phyloP scores from a whole-genome alignment of 2,329 filamentous ascomycete species.

The Penicillium sp. region DNA sequence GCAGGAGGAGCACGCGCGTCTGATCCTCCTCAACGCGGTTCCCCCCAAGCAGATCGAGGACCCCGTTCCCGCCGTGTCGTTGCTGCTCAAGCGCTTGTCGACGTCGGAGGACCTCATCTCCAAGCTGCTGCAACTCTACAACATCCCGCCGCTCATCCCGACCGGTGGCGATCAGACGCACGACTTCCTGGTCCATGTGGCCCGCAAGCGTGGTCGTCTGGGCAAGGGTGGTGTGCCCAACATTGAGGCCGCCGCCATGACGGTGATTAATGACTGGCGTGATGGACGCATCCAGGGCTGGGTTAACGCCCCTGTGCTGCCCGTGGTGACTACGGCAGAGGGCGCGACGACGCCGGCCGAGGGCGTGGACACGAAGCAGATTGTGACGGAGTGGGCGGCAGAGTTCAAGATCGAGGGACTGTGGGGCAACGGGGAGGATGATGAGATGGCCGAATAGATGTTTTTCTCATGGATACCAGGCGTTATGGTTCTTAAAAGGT shows the following conservation, averaged over 20 bases:
- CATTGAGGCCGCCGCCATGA: constrained; percentile 74
- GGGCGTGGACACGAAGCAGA: constrained; percentile 63
- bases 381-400: constrained; percentile 84
- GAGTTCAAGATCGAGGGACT: constrained; percentile 93
- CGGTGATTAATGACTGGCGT: constrained; percentile 88
- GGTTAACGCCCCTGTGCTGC: constrained; percentile 65
- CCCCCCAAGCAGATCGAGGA: constrained; percentile 92
- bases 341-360: constrained; percentile 25
- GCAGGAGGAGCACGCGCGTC: constrained; percentile 67
- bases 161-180: constrained; percentile 66
- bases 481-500: too few relatives aligned
- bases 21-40: constrained; percentile 81
- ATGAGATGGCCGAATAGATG: constrained; percentile 34
- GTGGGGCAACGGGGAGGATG: constrained; percentile 59
- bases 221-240: constrained; percentile 87
- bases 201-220: constrained; percentile 79
- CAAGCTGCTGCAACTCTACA: constrained; percentile 75
- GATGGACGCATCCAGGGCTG: constrained; percentile 91
- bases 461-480: too few relatives aligned
- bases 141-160: constrained; percentile 67
- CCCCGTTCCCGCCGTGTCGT: constrained; percentile 72
- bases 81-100: constrained; percentile 74
- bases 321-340: too few relatives aligned
- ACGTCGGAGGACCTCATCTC: constrained; percentile 62
- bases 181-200: constrained; percentile 90